phyloP scores from a whole-genome alignment of 768 basidiomycete species.

The Boletellus ananas region DNA sequence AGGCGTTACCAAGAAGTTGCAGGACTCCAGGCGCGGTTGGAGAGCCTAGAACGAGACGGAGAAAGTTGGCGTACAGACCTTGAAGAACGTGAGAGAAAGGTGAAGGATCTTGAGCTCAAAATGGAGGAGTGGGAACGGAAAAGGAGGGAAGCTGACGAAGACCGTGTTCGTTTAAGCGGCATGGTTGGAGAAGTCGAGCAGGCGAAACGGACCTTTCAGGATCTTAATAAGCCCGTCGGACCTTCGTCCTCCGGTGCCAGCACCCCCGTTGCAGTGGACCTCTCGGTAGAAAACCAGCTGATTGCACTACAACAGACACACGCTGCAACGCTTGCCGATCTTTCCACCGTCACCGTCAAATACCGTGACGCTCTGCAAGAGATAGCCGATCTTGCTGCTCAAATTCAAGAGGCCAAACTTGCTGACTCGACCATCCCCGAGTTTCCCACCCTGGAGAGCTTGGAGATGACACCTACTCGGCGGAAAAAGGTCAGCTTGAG shows the following conservation, averaged over 20 bases:
- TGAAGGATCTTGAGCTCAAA: slow-evolving; percentile 73
- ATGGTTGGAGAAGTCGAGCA: slow-evolving; percentile 68
- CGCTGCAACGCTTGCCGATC: slow-evolving; percentile 72
- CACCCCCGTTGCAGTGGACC: slow-evolving; percentile 33
- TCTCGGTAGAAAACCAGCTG: slow-evolving; percentile 57
- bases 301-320: slow-evolving; percentile 77
- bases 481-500: slow-evolving; percentile 52
- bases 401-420: slow-evolving; percentile 83
- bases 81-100: slow-evolving; percentile 73
- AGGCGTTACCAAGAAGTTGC: slow-evolving; percentile 69
- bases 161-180: slow-evolving; percentile 60
- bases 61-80: slow-evolving; percentile 82
- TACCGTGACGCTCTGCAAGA: slow-evolving; percentile 87
- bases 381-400: slow-evolving; percentile 90
- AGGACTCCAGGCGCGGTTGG: slow-evolving; percentile 66
- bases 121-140: slow-evolving; percentile 76
- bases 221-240: slow-evolving; percentile 30
- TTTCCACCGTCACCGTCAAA: slow-evolving; percentile 73
- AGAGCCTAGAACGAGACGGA: slow-evolving; percentile 65
- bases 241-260: slow-evolving; percentile 28
- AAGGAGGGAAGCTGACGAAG: slow-evolving; percentile 62
- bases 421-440: slow-evolving; percentile 46
- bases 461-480: slow-evolving; percentile 45
- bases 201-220: slow-evolving; percentile 65
- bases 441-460: slow-evolving; percentile 36